Conservation (phyloP, 148 eudicot species). For the Camellia granthamiana region DNA sequence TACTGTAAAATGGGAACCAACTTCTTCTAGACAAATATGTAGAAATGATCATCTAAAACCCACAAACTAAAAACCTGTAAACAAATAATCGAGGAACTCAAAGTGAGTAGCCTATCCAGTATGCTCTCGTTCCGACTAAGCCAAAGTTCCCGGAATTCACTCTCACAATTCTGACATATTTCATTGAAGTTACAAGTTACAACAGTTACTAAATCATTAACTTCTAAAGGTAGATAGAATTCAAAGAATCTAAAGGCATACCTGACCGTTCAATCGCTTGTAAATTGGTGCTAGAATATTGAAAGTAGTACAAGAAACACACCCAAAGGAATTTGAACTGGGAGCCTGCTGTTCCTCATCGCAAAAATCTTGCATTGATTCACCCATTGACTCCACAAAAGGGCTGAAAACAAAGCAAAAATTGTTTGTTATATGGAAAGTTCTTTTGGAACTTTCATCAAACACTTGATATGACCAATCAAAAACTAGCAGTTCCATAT, state of each 20-base stretch:
- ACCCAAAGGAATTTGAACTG: constrained; percentile 2
- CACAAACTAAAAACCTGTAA: constrained; percentile 31
- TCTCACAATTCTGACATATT: constrained; percentile 36
- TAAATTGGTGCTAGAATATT: constrained; percentile 55
- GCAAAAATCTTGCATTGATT: not conserved
- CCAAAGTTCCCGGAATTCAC: constrained; percentile 42
- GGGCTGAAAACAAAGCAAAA: not conserved
- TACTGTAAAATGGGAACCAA: not conserved
- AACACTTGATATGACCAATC: not conserved
- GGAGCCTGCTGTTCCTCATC: not conserved
- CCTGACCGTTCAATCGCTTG: constrained; percentile 46
- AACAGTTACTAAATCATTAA: not conserved
- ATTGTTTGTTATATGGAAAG: not conserved
- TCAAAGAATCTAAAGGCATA: constrained; percentile 12
- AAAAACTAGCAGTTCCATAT: not conserved
- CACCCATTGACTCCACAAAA: constrained; percentile 7
- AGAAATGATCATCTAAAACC: not conserved
- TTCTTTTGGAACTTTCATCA: constrained; percentile 21
- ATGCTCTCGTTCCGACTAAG: constrained; percentile 34
- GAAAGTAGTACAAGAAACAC: constrained; percentile 44
- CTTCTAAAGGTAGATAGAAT: not conserved
- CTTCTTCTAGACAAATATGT: not conserved
- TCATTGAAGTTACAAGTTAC: not conserved
- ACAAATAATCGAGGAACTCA: constrained; percentile 48
- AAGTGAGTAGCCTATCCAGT: constrained; percentile 36